Conservation (phyloP, 2,329 filamentous ascomycete genomes). For the Colletotrichum liriopes region DNA sequence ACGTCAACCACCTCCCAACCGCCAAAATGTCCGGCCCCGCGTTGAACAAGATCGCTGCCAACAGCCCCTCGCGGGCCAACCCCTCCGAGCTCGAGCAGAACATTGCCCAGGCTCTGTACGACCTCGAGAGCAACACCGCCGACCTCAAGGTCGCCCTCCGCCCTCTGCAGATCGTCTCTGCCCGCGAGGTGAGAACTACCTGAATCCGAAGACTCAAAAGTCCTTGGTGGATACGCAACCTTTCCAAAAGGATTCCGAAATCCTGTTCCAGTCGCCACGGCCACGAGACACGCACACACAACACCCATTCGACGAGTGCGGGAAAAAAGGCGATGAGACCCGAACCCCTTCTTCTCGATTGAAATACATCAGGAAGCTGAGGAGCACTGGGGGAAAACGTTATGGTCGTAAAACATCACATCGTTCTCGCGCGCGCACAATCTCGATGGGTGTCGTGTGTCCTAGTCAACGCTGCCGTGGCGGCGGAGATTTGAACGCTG, state of each 20-base stretch:
- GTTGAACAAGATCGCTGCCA: slow-evolving; percentile 98
- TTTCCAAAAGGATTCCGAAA: slow-evolving; percentile 8
- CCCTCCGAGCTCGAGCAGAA: slow-evolving; percentile 97
- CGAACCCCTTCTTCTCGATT: slow-evolving; percentile 21
- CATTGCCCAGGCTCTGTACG: slow-evolving; percentile 97
- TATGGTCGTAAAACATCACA: neutral
- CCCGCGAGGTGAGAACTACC: slow-evolving; percentile 92
- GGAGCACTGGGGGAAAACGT: neutral
- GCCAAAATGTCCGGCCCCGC: slow-evolving; percentile 78
- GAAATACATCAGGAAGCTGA: slow-evolving; percentile 31
- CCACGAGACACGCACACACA: neutral
- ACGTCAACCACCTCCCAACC: slow-evolving; percentile 49
- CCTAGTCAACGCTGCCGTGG: slow-evolving; percentile 30
- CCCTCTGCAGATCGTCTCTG: slow-evolving; percentile 98
- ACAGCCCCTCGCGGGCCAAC: slow-evolving; percentile 95
- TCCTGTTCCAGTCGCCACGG: slow-evolving; percentile 42
- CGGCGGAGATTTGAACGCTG: slow-evolving; percentile 46
- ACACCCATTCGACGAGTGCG: neutral
- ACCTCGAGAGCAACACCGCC: slow-evolving; percentile 99
- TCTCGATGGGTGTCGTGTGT: neutral
- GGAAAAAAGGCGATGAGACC: neutral
- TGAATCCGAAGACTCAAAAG: slow-evolving; percentile 48
- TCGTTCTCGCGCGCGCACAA: neutral
- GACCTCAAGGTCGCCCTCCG: slow-evolving; percentile 97
- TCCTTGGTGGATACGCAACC: slow-evolving; percentile 10